phyloP scores from a whole-genome alignment of 176 grass and related monocot genomes.

The Oryza meridionalis region DNA sequence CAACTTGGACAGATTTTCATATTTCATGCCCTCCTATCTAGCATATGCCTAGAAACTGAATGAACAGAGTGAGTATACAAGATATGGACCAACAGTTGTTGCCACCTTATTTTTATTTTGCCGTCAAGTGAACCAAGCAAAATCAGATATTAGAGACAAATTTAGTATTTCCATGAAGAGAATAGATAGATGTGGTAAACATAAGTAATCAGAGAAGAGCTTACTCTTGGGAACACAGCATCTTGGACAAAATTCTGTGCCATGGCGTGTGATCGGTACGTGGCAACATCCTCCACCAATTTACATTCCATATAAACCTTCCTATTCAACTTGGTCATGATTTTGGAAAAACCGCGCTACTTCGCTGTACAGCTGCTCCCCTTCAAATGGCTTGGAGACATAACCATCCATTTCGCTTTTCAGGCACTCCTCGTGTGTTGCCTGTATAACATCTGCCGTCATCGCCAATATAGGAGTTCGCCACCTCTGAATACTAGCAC shows the following conservation, averaged over 20 bases:
- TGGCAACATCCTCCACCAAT: slow-evolving; percentile 54
- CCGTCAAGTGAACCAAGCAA: background rate
- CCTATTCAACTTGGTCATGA: slow-evolving; percentile 62
- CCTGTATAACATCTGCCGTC: slow-evolving; percentile 99
- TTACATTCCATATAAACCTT: slow-evolving; percentile 61
- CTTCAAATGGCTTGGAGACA: slow-evolving; percentile 98
- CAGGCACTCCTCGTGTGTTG: slow-evolving; percentile 90
- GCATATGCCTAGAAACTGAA: slow-evolving; percentile 34
- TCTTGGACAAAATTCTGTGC: slow-evolving; percentile 27
- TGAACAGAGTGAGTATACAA: background rate
- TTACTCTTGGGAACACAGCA: slow-evolving; percentile 54
- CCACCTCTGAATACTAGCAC: slow-evolving; percentile 59
- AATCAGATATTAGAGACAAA: background rate
- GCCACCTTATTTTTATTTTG: slow-evolving; percentile 15
- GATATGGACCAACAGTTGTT: background rate
- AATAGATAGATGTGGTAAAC: background rate
- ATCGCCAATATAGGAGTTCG: slow-evolving; percentile 94
- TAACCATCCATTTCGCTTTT: slow-evolving; percentile 93
- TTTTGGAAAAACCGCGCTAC: slow-evolving; percentile 86
- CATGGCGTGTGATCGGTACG: slow-evolving; percentile 12
- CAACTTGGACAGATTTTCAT: background rate
- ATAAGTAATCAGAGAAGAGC: slow-evolving; percentile 29
- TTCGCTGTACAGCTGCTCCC: slow-evolving; percentile 97
- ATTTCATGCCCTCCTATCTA: slow-evolving; percentile 28
- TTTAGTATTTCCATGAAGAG: background rate